These are phyloP conservation scores for Fragaria iinumae DNA, from an alignment of 306 rosid genomes.

Conservation along the genomic window DNA sequence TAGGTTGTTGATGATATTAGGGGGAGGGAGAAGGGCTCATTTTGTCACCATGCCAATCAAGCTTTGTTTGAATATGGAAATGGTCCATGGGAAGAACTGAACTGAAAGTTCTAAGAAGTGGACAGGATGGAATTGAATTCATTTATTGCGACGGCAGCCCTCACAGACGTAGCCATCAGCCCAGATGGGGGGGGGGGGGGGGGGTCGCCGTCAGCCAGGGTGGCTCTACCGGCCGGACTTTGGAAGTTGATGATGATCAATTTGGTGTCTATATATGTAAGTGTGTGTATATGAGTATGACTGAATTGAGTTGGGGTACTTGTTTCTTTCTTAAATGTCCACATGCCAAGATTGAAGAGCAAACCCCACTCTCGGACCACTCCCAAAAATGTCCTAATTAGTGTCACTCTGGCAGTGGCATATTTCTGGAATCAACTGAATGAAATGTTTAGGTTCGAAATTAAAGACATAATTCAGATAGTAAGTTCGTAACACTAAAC, in stretches of 20 bases:
- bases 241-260: background rate
- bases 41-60: constrained; percentile 3
- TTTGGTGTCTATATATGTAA: background rate
- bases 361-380: background rate
- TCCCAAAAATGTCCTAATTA: constrained; percentile 2
- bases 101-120: background rate
- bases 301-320: background rate
- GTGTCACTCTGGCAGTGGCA: background rate
- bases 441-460: background rate
- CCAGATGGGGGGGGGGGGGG: background rate
- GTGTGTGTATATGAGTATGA: background rate
- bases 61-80: background rate
- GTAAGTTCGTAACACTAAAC: too few species aligned
- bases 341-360: background rate
- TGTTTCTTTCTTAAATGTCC: background rate
- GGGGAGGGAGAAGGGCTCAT: background rate
- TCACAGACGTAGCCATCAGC: background rate
- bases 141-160: constrained; percentile 6
- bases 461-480: too few species aligned
- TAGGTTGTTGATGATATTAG: constrained; percentile 6
- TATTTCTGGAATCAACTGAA: background rate
- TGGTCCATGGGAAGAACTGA: background rate
- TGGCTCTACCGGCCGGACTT: constrained; percentile 2
- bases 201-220: constrained; percentile 5
- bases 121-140: background rate